These are phyloP conservation scores for Arthrobotrys conoides DNA, from an alignment of 2,329 filamentous ascomycete genomes.

Conservation along the genomic window DNA sequence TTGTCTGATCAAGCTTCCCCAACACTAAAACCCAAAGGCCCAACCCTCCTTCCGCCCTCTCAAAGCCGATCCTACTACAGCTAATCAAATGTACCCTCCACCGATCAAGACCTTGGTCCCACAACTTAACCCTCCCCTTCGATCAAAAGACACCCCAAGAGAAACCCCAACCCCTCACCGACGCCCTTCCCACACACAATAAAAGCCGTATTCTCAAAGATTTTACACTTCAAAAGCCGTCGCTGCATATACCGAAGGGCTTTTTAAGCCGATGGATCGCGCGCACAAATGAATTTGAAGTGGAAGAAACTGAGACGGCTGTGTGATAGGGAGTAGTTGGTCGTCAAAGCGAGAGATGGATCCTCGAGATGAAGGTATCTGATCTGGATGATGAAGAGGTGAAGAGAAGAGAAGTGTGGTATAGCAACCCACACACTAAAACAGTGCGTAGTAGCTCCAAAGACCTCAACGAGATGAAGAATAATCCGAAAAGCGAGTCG, in stretches of 20 bases:
- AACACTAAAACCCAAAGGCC: constrained; percentile 10
- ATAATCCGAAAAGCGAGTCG: constrained; percentile 48
- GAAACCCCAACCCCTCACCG: not conserved
- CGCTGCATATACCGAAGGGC: constrained; percentile 46
- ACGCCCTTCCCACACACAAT: constrained; percentile 29
- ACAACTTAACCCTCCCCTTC: constrained; percentile 17
- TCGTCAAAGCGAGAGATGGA: not conserved
- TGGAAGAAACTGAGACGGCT: constrained; percentile 39
- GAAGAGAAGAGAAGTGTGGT: constrained; percentile 35
- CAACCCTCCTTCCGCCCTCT: constrained; percentile 11
- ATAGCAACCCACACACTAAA: constrained; percentile 51
- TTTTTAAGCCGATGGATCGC: constrained; percentile 38
- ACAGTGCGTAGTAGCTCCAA: constrained; percentile 23
- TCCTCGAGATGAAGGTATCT: constrained; percentile 25
- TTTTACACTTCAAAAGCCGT: constrained; percentile 54
- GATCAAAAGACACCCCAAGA: constrained; percentile 14
- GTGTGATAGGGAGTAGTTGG: constrained; percentile 10
- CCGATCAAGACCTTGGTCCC: not conserved
- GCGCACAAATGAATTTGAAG: constrained; percentile 59
- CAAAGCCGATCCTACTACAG: constrained; percentile 37
- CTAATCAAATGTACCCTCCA: constrained; percentile 17
- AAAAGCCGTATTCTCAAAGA: constrained; percentile 41
- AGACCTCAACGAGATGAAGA: constrained; percentile 29
- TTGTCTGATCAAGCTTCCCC: constrained; percentile 3
- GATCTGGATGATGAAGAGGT: constrained; percentile 23